Percentiles rank a stretch among this genome's conserved stretches.
phyloP scores from a whole-genome alignment of 306 rosid genomes.

The Medicago lupulina region DNA sequence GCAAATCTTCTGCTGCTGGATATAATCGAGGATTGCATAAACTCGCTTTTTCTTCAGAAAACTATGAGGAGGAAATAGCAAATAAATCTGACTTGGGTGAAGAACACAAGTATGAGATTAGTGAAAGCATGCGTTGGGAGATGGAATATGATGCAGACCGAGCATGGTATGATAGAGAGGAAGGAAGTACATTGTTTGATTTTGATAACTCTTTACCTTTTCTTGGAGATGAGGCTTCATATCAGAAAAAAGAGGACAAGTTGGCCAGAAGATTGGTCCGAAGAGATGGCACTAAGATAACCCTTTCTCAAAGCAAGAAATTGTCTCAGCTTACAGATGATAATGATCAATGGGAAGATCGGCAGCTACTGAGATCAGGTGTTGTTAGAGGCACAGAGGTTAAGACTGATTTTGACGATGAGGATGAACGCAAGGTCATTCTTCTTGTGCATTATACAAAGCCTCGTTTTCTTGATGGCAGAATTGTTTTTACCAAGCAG shows the following conservation, averaged over 20 bases:
- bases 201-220: conserved; percentile 75
- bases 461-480: conserved; percentile 95
- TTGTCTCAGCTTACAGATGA: conserved; percentile 94
- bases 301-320: conserved; percentile 92
- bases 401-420: conserved; percentile 97
- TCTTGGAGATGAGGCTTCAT: conserved; percentile 86
- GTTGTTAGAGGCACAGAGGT: conserved; percentile 98
- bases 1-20: conserved; percentile 65
- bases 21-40: conserved; percentile 71
- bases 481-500: conserved; percentile 97
- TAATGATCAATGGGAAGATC: conserved; percentile 99
- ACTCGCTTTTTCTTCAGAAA: conserved; percentile 55
- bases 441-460: conserved; percentile 99
- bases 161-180: conserved; percentile 99
- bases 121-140: conserved; percentile 90
- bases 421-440: conserved; percentile 93
- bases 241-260: conserved; percentile 98
- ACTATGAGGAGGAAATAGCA: conserved; percentile 69
- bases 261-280: conserved; percentile 91
- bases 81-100: conserved; percentile 56
- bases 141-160: conserved; percentile 94
- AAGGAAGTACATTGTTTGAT: conserved; percentile 84
- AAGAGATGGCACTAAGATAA: conserved; percentile 95
- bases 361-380: conserved; percentile 94
- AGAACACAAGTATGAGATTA: conserved; percentile 73